phyloP scores from a whole-genome alignment of 805 yeast genomes.

The Sugiyamaella floridensis region DNA sequence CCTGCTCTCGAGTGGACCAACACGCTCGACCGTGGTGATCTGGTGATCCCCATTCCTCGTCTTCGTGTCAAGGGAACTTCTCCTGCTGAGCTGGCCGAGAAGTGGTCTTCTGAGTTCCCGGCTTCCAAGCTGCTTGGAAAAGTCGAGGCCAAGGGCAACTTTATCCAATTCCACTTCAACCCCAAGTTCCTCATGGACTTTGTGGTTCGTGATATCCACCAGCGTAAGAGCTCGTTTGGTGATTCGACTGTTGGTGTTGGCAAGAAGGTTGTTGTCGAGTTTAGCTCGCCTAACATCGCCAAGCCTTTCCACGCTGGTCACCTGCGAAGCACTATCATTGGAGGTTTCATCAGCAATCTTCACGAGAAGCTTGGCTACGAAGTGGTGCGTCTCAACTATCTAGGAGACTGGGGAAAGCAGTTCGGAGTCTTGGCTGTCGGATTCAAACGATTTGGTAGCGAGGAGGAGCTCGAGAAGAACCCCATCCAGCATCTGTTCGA shows the following conservation, averaged over 20 bases:
- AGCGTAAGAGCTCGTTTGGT: constrained; percentile 59
- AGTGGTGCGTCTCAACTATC: constrained; percentile 85
- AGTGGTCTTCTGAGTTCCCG: constrained; percentile 76
- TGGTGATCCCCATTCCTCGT: constrained; percentile 88
- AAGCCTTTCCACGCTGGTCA: constrained; percentile 99
- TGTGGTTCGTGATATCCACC: constrained; percentile 63
- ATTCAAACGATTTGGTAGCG: constrained; percentile 76
- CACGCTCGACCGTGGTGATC: constrained; percentile 85
- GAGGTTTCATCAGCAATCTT: constrained; percentile 86
- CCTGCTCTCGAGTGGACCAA: constrained; percentile 85
- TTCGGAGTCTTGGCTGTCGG: constrained; percentile 95
- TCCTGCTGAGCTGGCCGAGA: constrained; percentile 63
- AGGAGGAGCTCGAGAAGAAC: constrained; percentile 58
- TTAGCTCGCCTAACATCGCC: constrained; percentile 97
- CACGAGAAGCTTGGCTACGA: constrained; percentile 89
- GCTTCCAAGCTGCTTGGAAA: constrained; percentile 59
- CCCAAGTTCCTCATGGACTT: constrained; percentile 58
- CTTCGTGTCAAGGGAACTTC: constrained; percentile 78
- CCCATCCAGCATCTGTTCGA: constrained; percentile 94
- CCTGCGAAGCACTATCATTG: constrained; percentile 93
- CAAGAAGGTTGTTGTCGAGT: constrained; percentile 74
- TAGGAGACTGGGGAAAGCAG: constrained; percentile 99
- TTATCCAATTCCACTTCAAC: constrained; percentile 80
- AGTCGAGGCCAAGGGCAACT: constrained; percentile 81
- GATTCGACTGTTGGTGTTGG: constrained; percentile 63